Evolutionary conservation across 2,329 filamentous ascomycete species (phyloP).

Genomic region (Aspergillus sp.): DNA sequence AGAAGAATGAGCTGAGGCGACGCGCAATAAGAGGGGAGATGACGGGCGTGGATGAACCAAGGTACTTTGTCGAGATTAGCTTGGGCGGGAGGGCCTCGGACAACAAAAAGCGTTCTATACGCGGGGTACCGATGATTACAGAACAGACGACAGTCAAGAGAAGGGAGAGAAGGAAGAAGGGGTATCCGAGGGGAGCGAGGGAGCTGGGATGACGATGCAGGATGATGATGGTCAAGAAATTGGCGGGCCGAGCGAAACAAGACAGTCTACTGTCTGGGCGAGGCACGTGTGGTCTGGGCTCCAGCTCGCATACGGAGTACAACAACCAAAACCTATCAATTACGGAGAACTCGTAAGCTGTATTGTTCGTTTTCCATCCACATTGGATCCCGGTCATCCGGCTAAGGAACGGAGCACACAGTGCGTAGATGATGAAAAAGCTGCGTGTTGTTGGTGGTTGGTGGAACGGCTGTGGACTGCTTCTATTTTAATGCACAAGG

Average conservation of each 20-base stretch:
- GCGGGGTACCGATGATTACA: conserved; percentile 1
- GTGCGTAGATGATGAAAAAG: conserved; percentile 9
- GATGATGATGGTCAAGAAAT: conserved; percentile 8
- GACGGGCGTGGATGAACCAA: conserved; percentile 4
- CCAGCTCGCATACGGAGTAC: not conserved
- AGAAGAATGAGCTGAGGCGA: not conserved
- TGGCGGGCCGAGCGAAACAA: conserved; percentile 7
- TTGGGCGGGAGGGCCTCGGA: not conserved
- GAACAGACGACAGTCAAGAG: not conserved
- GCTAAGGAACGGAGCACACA: not conserved
- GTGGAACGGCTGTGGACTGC: conserved; percentile 7
- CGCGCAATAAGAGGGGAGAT: conserved; percentile 1
- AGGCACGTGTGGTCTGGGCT: conserved; percentile 13
- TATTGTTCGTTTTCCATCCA: not conserved
- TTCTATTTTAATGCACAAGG: conserved; percentile 13
- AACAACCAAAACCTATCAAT: not conserved
- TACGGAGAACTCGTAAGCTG: not conserved
- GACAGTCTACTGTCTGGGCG: conserved; percentile 1
- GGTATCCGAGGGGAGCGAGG: conserved; percentile 1
- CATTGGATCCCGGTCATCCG: not conserved
- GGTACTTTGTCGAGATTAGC: not conserved
- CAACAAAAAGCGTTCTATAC: not conserved
- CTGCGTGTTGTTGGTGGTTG: conserved; percentile 8
- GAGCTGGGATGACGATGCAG: conserved; percentile 8
- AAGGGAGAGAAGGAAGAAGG: not conserved